Evolutionary conservation across 345 rosid genomes (phyloP).

Genomic region (Microcos paniculata): DNA sequence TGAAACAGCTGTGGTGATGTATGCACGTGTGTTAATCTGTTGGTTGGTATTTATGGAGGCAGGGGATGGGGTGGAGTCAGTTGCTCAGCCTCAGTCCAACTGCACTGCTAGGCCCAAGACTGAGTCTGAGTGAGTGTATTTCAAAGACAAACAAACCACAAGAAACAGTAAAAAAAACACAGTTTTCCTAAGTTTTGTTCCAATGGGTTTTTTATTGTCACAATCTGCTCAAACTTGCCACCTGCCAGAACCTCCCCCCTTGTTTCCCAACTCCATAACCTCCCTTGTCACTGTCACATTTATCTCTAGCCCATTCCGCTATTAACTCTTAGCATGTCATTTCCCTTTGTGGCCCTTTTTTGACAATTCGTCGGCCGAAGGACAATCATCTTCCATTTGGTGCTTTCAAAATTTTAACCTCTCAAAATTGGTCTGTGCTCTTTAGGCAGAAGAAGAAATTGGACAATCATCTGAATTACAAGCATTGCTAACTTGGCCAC

Average conservation of each 20-base stretch:
- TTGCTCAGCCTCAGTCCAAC: neutral
- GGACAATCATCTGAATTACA: too few species aligned
- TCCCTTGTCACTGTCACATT: neutral
- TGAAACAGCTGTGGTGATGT: constrained; percentile 9
- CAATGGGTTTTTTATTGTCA: too few species aligned
- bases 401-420: too few species aligned
- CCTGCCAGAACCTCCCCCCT: neutral
- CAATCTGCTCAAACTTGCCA: neutral
- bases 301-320: neutral
- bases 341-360: neutral
- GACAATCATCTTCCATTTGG: neutral
- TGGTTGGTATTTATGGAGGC: neutral
- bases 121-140: neutral
- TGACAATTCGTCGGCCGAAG: neutral
- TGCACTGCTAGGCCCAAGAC: neutral
- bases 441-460: too few species aligned
- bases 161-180: neutral
- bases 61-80: neutral
- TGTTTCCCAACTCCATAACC: neutral
- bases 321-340: neutral
- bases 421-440: too few species aligned
- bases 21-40: neutral
- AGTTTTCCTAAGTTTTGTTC: too few species aligned
- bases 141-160: neutral
- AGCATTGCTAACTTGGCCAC: too few species aligned